Conservation (phyloP, 495 filamentous ascomycete genomes). For the Tuber melanosporum region DNA sequence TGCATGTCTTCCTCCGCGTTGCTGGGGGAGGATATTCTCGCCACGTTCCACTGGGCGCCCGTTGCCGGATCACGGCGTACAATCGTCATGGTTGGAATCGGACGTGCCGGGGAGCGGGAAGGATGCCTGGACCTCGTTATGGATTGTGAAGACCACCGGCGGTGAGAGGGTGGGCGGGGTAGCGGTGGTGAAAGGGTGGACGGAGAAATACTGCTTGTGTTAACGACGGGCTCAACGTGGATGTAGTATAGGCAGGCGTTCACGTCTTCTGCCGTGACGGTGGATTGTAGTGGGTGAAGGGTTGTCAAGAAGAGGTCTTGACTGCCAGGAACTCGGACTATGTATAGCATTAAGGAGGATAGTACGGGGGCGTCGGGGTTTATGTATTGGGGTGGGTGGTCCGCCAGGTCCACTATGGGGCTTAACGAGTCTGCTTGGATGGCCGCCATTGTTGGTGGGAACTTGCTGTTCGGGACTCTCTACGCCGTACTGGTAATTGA, state of each 20-base stretch:
- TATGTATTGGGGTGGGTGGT: slow-evolving; percentile 79
- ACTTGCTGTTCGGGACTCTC: neutral
- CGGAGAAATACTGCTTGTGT: neutral
- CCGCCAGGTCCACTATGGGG: slow-evolving; percentile 67
- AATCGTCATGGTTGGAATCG: slow-evolving; percentile 60
- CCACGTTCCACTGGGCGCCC: slow-evolving; percentile 83
- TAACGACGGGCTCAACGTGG: slow-evolving; percentile 56
- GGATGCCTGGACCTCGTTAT: slow-evolving; percentile 21
- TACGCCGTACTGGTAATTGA: neutral
- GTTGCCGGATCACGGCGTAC: slow-evolving; percentile 80
- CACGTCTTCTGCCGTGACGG: slow-evolving; percentile 80
- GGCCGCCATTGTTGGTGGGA: slow-evolving; percentile 13
- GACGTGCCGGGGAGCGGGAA: slow-evolving; percentile 37
- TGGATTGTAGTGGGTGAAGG: slow-evolving; percentile 64
- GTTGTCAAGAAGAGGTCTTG: slow-evolving; percentile 93
- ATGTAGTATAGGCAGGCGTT: slow-evolving; percentile 84
- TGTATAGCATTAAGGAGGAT: slow-evolving; percentile 73
- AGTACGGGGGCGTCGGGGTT: slow-evolving; percentile 60
- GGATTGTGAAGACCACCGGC: slow-evolving; percentile 26
- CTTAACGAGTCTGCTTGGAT: slow-evolving; percentile 72
- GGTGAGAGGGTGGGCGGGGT: slow-evolving; percentile 17
- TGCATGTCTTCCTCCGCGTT: slow-evolving; percentile 40
- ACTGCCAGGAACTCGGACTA: slow-evolving; percentile 84
- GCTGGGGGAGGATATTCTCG: slow-evolving; percentile 53
- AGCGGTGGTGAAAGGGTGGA: slow-evolving; percentile 12